These are phyloP conservation scores for Fusarium paranaense DNA, from an alignment of 2,329 filamentous ascomycete genomes.

Conservation along the genomic window DNA sequence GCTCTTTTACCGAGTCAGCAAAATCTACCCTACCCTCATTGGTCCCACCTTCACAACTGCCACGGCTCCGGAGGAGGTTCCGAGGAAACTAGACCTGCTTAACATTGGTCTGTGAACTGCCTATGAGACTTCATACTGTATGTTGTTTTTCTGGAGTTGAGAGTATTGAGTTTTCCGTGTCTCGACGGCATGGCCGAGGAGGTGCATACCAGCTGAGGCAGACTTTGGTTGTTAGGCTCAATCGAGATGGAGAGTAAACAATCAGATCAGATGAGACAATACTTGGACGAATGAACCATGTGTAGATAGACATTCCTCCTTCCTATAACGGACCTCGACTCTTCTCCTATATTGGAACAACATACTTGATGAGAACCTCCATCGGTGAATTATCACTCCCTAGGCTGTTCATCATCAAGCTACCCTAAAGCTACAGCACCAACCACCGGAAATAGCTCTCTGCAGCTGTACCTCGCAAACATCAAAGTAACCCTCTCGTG, in stretches of 20 bases:
- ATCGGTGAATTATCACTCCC: background rate
- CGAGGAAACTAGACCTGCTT: background rate
- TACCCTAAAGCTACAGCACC: background rate
- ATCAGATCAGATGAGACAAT: background rate
- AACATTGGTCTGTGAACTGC: background rate
- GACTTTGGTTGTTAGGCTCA: background rate
- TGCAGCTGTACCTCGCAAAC: background rate
- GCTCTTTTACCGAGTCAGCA: conserved; percentile 37
- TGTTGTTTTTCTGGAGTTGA: background rate
- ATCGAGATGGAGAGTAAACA: background rate
- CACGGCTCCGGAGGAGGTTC: background rate
- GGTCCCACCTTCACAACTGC: conserved; percentile 16
- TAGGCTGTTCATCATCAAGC: background rate
- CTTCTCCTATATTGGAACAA: background rate
- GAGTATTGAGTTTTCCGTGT: background rate
- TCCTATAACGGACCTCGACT: background rate
- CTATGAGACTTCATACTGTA: background rate
- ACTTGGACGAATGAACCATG: background rate
- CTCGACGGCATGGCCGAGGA: background rate
- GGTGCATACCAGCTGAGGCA: background rate
- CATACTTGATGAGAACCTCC: background rate
- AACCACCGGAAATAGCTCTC: background rate
- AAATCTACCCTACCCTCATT: conserved; percentile 35
- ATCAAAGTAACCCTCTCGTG: background rate
- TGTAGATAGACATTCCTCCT: background rate